Evolutionary conservation across 2,329 filamentous ascomycete genomes (phyloP).

Genomic region (Pseudonectria buxi): DNA sequence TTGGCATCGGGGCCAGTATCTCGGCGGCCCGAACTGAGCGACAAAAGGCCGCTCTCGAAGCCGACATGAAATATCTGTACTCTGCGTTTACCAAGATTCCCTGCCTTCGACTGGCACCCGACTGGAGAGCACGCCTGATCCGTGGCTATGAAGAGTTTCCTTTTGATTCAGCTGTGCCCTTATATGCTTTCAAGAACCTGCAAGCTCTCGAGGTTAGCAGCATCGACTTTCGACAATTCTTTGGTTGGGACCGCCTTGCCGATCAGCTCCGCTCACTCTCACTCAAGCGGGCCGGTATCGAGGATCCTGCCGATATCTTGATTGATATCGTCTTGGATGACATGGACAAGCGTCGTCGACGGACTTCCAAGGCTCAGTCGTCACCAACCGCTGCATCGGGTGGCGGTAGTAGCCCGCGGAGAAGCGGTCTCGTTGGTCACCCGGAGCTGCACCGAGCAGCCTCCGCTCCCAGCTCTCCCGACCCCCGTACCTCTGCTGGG

Average conservation of each 20-base stretch:
- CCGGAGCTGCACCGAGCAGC: constrained; percentile 61
- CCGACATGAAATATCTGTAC: constrained; percentile 92
- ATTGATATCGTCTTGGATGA: constrained; percentile 94
- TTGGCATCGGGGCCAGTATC: constrained; percentile 75
- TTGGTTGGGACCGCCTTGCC: constrained; percentile 89
- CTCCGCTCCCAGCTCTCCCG: constrained; percentile 60
- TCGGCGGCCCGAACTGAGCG: constrained; percentile 78
- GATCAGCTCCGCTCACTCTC: constrained; percentile 88
- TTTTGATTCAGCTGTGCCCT: constrained; percentile 91
- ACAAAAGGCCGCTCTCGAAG: constrained; percentile 76
- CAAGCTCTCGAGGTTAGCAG: constrained; percentile 90
- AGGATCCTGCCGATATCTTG: constrained; percentile 83
- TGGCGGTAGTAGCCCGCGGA: constrained; percentile 47
- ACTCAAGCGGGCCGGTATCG: constrained; percentile 77
- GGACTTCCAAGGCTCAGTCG: constrained; percentile 78
- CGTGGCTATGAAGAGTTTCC: constrained; percentile 95
- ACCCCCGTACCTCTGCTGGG: constrained; percentile 38
- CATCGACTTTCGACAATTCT: constrained; percentile 94
- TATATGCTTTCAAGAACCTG: constrained; percentile 96
- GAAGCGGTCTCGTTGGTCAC: constrained; percentile 57
- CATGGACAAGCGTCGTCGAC: constrained; percentile 82
- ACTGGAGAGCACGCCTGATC: constrained; percentile 85
- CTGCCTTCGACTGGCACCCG: constrained; percentile 81
- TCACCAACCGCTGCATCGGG: constrained; percentile 71
- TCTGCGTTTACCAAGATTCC: constrained; percentile 98